phyloP scores from a whole-genome alignment of 441 rosid genomes.

The Erodium texanum region DNA sequence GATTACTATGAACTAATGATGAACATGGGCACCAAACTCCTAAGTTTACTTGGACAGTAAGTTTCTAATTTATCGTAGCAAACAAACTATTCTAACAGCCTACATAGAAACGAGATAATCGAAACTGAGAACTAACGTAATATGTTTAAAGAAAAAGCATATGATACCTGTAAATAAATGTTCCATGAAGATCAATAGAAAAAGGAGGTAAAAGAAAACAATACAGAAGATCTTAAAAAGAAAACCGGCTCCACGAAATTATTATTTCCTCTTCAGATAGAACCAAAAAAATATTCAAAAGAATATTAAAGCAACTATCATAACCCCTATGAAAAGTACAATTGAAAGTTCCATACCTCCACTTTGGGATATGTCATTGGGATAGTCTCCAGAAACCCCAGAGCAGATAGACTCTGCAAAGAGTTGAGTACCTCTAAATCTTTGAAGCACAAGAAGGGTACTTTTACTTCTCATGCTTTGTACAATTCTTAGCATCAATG shows the following conservation, averaged over 20 bases:
- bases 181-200: background rate
- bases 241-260: background rate
- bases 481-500: conserved; percentile 60
- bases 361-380: conserved; percentile 24
- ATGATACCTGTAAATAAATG: background rate
- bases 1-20: background rate
- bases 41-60: background rate
- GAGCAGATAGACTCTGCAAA: conserved; percentile 70
- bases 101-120: background rate
- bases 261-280: background rate
- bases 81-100: background rate
- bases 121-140: background rate
- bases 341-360: conserved; percentile 37
- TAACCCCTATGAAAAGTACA: background rate
- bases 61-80: too few relatives aligned
- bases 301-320: conserved; percentile 7
- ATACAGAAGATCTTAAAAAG: background rate
- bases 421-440: conserved; percentile 74
- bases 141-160: background rate
- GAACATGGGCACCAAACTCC: background rate
- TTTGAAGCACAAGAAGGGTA: conserved; percentile 68
- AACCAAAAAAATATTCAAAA: background rate
- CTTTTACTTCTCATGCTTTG: conserved; percentile 49
- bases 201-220: background rate
- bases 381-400: conserved; percentile 40